These are phyloP conservation scores for Hypoxylon sp. DNA, from an alignment of 2,329 filamentous ascomycete species.

Conservation along the genomic window DNA sequence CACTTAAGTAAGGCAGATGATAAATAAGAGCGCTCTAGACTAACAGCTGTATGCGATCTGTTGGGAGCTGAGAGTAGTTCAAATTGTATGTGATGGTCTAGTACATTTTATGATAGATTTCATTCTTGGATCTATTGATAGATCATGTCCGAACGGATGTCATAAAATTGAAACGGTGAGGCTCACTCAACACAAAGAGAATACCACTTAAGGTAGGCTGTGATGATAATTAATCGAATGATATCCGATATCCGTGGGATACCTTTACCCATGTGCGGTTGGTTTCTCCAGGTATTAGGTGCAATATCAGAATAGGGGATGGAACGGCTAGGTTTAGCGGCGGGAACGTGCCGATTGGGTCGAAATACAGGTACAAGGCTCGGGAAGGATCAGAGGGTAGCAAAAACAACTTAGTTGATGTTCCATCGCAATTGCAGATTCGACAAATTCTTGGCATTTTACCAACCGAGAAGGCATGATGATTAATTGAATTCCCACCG, in stretches of 20 bases:
- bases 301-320: slow-evolving; percentile 29
- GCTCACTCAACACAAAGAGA: not conserved
- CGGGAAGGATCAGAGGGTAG: slow-evolving; percentile 39
- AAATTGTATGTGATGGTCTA: not conserved
- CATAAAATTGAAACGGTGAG: slow-evolving; percentile 9
- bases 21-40: not conserved
- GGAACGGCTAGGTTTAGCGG: slow-evolving; percentile 19
- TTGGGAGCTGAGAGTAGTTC: not conserved
- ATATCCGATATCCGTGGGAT: slow-evolving; percentile 17
- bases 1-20: not conserved
- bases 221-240: slow-evolving; percentile 21
- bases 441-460: slow-evolving; percentile 38
- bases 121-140: not conserved
- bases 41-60: not conserved
- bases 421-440: slow-evolving; percentile 39
- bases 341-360: slow-evolving; percentile 39
- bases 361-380: slow-evolving; percentile 29
- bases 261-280: slow-evolving; percentile 8
- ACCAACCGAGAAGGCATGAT: slow-evolving; percentile 42
- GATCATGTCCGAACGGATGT: not conserved
- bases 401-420: slow-evolving; percentile 1
- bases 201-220: slow-evolving; percentile 8
- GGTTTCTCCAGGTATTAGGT: slow-evolving; percentile 1
- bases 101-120: not conserved
- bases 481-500: slow-evolving; percentile 42